Evolutionary conservation across 2,329 filamentous ascomycete species (phyloP).

Genomic region (Drechslerella dactyloides): DNA sequence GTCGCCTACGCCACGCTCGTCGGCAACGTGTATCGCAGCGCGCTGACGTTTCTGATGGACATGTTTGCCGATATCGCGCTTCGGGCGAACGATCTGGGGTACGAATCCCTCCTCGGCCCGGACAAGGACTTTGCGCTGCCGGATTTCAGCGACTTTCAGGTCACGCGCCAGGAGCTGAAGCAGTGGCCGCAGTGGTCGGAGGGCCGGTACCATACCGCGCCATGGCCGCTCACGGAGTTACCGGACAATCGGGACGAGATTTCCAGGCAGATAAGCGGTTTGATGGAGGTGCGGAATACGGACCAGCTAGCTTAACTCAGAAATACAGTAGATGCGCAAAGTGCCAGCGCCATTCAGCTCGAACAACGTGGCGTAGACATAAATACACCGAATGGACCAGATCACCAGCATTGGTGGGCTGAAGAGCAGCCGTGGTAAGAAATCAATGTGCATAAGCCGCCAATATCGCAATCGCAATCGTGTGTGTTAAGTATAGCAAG

Average conservation of each 20-base stretch:
- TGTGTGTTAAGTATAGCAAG: too few relatives aligned
- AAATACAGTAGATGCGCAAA: too few relatives aligned
- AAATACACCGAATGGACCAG: too few relatives aligned
- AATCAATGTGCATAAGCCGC: too few relatives aligned
- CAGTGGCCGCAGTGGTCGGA: constrained; percentile 36
- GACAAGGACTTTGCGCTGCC: constrained; percentile 22
- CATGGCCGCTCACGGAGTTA: constrained; percentile 13
- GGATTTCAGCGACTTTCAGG: neutral
- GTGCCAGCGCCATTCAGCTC: too few relatives aligned
- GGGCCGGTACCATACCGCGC: constrained; percentile 13
- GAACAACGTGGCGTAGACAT: too few relatives aligned
- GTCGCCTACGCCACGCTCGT: constrained; percentile 9
- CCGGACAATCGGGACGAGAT: neutral
- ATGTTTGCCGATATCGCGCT: constrained; percentile 36
- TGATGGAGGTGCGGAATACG: too few relatives aligned
- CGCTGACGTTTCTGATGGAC: constrained; percentile 34
- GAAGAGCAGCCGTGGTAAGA: too few relatives aligned
- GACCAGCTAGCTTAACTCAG: too few relatives aligned
- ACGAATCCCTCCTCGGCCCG: neutral
- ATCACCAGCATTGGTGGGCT: too few relatives aligned
- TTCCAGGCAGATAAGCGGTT: too few relatives aligned
- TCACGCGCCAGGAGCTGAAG: neutral
- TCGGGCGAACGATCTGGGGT: constrained; percentile 18
- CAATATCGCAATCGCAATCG: too few relatives aligned
- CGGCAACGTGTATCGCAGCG: constrained; percentile 8